Base-by-base conservation (phyloP, 345 rosid species). In the Anacardium occidentale region DNA sequence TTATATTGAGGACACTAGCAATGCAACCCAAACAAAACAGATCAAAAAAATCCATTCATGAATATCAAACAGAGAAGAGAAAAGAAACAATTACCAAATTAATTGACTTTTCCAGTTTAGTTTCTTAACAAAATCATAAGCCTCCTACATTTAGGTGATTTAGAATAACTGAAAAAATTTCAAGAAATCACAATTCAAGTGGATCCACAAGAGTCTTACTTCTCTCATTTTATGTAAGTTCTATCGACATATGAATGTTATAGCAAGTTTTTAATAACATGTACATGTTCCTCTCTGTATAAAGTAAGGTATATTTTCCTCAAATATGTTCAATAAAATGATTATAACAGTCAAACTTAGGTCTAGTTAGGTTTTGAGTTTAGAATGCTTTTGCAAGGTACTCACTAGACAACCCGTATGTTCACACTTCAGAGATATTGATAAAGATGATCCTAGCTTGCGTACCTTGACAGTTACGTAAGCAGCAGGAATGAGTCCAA, bases 401-500 rank as follows among this genome's bases (percentile, higher is more conserved):
- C 58, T 20, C 21, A 56, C 2, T 48, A 25, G 1, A 48, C 7
- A 17, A 68, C 37, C 9, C 64, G 56, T 47, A 56, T n/a, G 47
- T 68, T 37, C 42, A 37, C 9, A 37, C 3, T 2, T 21, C 26
- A 20, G 40, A 24, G 14, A 12, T 18, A 32, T 24, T 9, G 9
- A 15, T n/a, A 50, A 69, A 42, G 13, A 58, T 45, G 15, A 4
- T 44, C 5, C 34, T 1, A 14, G 61, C 67, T 51, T 48, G 55
- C 10, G 18, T 88, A 91, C 97, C 98, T 83, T 88, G 81, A 92
- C 98, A 64, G 97, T 90, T 70, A 94, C 86, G 79, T 77, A 94
- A 18, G 97, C 97, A 77, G 97, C 97, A 66, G 98, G 98, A 68
- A 90, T 90, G 80, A 91, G 82, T 32, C 97, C 98, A 12, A 94